Evolutionary conservation across 2,329 filamentous ascomycete genomes (phyloP).

Genomic region (Neonectria coccinea): DNA sequence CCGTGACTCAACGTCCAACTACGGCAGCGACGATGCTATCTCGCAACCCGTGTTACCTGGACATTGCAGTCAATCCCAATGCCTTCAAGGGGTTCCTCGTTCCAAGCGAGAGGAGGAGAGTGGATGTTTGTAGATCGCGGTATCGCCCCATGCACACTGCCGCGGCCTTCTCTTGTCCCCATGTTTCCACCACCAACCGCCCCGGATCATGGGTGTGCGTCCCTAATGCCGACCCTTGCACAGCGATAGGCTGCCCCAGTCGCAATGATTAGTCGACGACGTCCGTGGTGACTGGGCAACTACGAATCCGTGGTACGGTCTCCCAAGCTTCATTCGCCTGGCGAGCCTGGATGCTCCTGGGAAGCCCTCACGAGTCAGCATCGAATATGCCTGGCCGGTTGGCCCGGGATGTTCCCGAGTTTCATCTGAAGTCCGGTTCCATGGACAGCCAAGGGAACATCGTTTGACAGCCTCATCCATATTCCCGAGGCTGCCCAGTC

Average conservation of each 20-base stretch:
- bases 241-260: constrained; percentile 8
- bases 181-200: background rate
- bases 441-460: background rate
- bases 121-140: background rate
- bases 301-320: background rate
- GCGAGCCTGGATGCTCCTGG: background rate
- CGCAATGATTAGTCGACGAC: constrained; percentile 1
- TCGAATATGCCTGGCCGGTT: background rate
- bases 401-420: background rate
- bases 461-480: constrained; percentile 12
- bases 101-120: background rate
- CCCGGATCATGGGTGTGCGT: constrained; percentile 7
- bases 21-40: background rate
- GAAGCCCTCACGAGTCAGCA: constrained; percentile 6
- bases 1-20: background rate
- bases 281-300: background rate
- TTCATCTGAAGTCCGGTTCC: background rate
- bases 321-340: background rate
- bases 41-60: background rate
- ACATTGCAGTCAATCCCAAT: background rate
- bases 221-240: constrained; percentile 20
- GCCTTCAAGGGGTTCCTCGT: background rate
- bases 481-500: constrained; percentile 20
- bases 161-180: constrained; percentile 4
- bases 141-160: constrained; percentile 3